Evolutionary conservation across 176 grass and related monocot genomes (phyloP), one percentile per base, ranked within the genome.

Genomic region (Zea luxurians): DNA sequence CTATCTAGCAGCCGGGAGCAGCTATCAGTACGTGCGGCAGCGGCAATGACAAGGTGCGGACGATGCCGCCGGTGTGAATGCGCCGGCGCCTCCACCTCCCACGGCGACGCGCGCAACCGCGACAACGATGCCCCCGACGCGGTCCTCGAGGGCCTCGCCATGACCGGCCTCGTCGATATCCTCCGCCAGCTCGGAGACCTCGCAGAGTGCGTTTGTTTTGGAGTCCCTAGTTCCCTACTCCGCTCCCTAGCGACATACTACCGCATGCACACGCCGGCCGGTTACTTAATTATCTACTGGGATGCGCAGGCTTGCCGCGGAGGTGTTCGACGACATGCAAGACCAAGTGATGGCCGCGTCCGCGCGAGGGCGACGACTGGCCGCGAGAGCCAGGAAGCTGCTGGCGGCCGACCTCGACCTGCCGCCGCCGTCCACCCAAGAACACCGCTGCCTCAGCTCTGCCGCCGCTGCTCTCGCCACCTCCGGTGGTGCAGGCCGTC

Each of bases 171-270:
- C 37, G 80, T 87, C 46, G 83, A 64, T 53, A 78, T 94, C 67
- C 78, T 94, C 67, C 65, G 86, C 45, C 92, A 96, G 78, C 89
- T 96, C 18, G 92, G 92, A 1, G 86, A 96, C 72, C 89, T 96
- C 60, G 84, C 89, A 10, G 86, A 86, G 92, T 95, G 77, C 36
- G 66, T 71, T 17, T 5, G 41, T 4, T 15, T 52, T 4, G 50
- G 50, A 17, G 50, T 17, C 50, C 13, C 36, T 4, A 21, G 12
- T 27, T 17, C 50, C 13, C 36, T 4, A 21, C 36, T 27, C 27
- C 27, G 27, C 27, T 27, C 27, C 27, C 27, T 65, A 6, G 13
- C 11, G n/a, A n/a, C n/a, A n/a, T n/a, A n/a, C n/a, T n/a, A n/a
- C 27, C 27, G 27, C 27, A 27, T 27, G 27, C 27, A 27, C 27